Evolutionary conservation across 164 flowering plant species (phyloP), one percentile per base, ranked within the genome.

Genomic region (Sextonia rubra): DNA sequence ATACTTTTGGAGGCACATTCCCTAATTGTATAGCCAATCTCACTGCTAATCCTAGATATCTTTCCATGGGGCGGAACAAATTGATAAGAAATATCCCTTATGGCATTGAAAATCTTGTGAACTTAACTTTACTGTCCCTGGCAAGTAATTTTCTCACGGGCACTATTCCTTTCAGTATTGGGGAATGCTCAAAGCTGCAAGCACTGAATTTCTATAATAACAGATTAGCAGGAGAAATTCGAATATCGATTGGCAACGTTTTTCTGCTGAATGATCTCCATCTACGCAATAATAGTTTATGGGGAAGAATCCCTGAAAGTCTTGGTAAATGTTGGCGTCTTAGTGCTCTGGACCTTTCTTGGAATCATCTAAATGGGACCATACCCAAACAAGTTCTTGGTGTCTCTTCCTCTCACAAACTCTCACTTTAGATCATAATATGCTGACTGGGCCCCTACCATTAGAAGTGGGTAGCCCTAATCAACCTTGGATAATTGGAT

Each of bases 371-470:
- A 14, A 70, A 23, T 27, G 72, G 48, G 1, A 4, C 63, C 26
- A 17, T 70, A 9, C 90, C 90, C 0, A 64, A 22, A 25, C 85
- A 83, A 60, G 62, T 83, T 44, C 44, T 80, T 30, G 70, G 24
- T 12, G 71, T 83, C 3, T 55, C 79, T 0, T 48, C 60, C 20
- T 48, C 6, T 48, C 25, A 9, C 12, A 9, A 2, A 5, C 79
- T 1, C 62, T 85, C 47, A 76, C 83, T 70, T 64, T 88, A 4
- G 76, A 86, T 1, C n/a, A 60, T 4, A 90, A 90, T 71, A 68
- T 32, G 6, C 52, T 90, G 0, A 66, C 14, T 30, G 92, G 92
- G 0, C 47, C 75, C n/a, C 5, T 90, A n/a, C 85, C 87, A 20
- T 17, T 25, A 52, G 82, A 82, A 48, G 24, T 87, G 0, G 82